Conservation (phyloP, 2,329 filamentous ascomycete species). For the Lizonia empirigonia region DNA sequence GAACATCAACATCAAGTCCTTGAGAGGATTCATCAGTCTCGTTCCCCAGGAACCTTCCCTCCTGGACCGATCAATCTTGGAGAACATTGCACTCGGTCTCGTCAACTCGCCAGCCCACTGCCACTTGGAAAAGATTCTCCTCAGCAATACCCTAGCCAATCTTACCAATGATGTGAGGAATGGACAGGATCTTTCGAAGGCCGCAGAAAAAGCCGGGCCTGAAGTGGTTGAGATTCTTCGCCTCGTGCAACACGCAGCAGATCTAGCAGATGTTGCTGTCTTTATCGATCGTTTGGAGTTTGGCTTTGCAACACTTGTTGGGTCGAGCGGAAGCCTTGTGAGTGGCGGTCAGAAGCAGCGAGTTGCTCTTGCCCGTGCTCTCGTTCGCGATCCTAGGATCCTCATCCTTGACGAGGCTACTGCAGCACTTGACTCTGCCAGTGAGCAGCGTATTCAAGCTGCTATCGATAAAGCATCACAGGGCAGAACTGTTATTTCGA, state of each 20-base stretch:
- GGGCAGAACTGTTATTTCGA: constrained; percentile 46
- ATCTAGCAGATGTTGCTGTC: constrained; percentile 62
- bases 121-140: constrained; percentile 54
- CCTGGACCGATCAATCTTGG: constrained; percentile 58
- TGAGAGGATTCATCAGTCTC: constrained; percentile 47
- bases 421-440: constrained; percentile 63
- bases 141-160: constrained; percentile 56
- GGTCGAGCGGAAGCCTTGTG: constrained; percentile 60
- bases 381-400: constrained; percentile 63
- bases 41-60: constrained; percentile 61
- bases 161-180: constrained; percentile 59
- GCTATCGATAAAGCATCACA: constrained; percentile 43
- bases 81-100: constrained; percentile 60
- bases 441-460: constrained; percentile 60
- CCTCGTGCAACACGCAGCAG: constrained; percentile 57
- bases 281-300: constrained; percentile 62
- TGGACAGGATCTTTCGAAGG: constrained; percentile 54
- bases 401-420: constrained; percentile 68
- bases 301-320: constrained; percentile 57
- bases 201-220: constrained; percentile 23
- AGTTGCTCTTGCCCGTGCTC: constrained; percentile 61
- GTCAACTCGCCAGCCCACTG: constrained; percentile 49
- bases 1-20: constrained; percentile 44
- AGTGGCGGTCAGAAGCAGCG: constrained; percentile 65
- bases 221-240: constrained; percentile 55